Evolutionary conservation across 2,329 filamentous ascomycete species (phyloP).

Genomic region (Lojkania enalia): DNA sequence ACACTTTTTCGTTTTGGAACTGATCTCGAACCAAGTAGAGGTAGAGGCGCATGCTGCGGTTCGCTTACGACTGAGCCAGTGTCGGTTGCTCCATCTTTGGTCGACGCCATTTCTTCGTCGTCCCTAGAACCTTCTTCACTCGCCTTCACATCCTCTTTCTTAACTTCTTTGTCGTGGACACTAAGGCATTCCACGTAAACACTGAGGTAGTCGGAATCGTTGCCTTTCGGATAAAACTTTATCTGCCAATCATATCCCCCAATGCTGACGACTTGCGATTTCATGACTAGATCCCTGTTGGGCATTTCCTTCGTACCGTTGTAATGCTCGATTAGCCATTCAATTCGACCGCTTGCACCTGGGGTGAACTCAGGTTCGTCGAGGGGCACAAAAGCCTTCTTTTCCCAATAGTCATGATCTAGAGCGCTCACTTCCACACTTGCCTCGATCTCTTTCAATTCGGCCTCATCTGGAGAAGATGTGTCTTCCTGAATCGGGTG

Average conservation of each 20-base stretch:
- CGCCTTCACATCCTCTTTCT: constrained; percentile 17
- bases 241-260: constrained; percentile 67
- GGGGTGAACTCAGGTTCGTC: constrained; percentile 62
- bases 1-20: constrained; percentile 49
- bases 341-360: constrained; percentile 58
- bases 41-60: constrained; percentile 41
- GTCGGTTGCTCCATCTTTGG: constrained; percentile 5
- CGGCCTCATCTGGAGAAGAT: constrained; percentile 59
- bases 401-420: constrained; percentile 63
- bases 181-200: constrained; percentile 65
- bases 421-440: constrained; percentile 57
- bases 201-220: constrained; percentile 61
- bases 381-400: constrained; percentile 57
- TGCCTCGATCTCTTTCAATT: constrained; percentile 61
- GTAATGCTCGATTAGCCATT: constrained; percentile 62
- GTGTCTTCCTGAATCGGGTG: constrained; percentile 60
- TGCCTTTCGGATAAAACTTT: constrained; percentile 66
- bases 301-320: constrained; percentile 64
- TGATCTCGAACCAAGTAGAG: constrained; percentile 35
- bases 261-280: constrained; percentile 58
- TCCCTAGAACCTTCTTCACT: constrained; percentile 11
- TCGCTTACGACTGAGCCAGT: constrained; percentile 12
- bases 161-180: constrained; percentile 34
- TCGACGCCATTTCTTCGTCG: constrained; percentile 14
- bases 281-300: constrained; percentile 62